Conservation (phyloP, 257 asterid genomes). For the Solanum ossicruentum region DNA sequence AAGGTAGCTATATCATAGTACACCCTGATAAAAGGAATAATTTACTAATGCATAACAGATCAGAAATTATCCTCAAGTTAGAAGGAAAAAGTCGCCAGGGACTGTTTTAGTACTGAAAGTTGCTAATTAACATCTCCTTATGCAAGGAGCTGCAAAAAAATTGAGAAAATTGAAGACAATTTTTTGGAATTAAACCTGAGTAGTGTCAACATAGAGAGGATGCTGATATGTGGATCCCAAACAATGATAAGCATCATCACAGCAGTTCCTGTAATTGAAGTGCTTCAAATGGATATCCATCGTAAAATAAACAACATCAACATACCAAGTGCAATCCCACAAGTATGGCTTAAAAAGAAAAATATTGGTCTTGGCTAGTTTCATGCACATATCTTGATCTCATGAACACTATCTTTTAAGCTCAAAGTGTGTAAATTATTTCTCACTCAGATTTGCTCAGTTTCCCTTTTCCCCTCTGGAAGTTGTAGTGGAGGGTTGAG, state of each 20-base stretch:
- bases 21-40: background rate
- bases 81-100: background rate
- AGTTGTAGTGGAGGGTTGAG: background rate
- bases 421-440: background rate
- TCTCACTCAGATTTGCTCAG: background rate
- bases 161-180: background rate
- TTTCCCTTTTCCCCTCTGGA: background rate
- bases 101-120: background rate
- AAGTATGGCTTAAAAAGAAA: no score
- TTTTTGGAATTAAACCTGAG: constrained; percentile 45
- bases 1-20: background rate
- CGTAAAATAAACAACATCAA: background rate
- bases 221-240: constrained; percentile 68
- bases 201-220: constrained; percentile 58
- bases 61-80: background rate
- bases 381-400: background rate
- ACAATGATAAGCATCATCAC: constrained; percentile 86
- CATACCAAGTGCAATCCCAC: no score
- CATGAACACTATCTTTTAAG: background rate
- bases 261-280: constrained; percentile 73
- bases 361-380: background rate
- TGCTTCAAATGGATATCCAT: constrained; percentile 1
- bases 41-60: background rate
- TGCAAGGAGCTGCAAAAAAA: background rate
- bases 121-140: background rate